Evolutionary conservation across 208 protist species (phyloP).

Genomic region (Strigomonas culicis): DNA sequence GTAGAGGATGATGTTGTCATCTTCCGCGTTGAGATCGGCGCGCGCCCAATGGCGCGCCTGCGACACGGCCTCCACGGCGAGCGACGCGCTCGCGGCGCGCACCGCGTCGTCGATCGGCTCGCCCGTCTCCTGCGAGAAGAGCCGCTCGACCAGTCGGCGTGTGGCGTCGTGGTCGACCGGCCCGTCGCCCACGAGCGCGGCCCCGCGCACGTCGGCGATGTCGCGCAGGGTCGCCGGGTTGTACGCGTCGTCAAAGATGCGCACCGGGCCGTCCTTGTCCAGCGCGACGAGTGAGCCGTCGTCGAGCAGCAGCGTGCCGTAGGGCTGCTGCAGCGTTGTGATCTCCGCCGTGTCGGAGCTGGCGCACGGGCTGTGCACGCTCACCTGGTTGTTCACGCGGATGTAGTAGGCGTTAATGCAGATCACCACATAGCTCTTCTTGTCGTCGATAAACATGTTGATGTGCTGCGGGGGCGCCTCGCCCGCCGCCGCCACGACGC

Average conservation of each 20-base stretch:
- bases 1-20: constrained; percentile 67
- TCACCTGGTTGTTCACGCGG: constrained; percentile 73
- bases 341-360: constrained; percentile 67
- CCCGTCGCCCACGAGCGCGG: not conserved
- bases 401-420: constrained; percentile 53
- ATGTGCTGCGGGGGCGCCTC: constrained; percentile 52
- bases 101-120: constrained; percentile 52
- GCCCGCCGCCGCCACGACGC: constrained; percentile 34
- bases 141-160: constrained; percentile 21
- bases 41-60: constrained; percentile 71
- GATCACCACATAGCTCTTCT: constrained; percentile 35
- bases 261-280: constrained; percentile 39
- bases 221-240: not conserved
- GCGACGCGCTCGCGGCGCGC: constrained; percentile 35
- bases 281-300: constrained; percentile 57
- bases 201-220: not conserved
- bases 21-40: constrained; percentile 59
- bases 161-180: constrained; percentile 10
- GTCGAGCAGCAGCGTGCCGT: constrained; percentile 35
- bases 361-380: constrained; percentile 60
- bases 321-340: constrained; percentile 18
- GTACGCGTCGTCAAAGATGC: constrained; percentile 25
- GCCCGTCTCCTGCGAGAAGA: constrained; percentile 15
- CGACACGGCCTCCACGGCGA: constrained; percentile 17
- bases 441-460: constrained; percentile 47